Percentiles rank a stretch among this genome's conserved stretches.
Evolutionary conservation across 495 filamentous ascomycete species (phyloP).

Genomic region (Thermochaetoides thermophila): DNA sequence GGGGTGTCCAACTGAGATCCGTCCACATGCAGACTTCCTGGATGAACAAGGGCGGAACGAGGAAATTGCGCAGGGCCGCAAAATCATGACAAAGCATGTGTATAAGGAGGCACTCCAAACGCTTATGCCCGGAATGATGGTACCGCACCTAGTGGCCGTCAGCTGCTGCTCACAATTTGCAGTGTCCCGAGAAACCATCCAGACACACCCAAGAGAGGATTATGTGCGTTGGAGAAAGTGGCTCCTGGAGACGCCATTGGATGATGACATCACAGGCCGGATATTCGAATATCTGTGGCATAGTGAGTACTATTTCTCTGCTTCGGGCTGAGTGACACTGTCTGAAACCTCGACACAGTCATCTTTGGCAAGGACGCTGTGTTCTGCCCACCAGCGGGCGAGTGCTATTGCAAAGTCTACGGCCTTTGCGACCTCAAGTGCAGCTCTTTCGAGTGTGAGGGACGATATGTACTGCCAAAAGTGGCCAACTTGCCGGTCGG

Average conservation of each 20-base stretch:
- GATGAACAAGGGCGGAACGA: background rate
- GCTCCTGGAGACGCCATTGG: slow-evolving; percentile 43
- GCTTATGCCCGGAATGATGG: slow-evolving; percentile 34
- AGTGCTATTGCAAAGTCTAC: slow-evolving; percentile 52
- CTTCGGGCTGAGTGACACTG: slow-evolving; percentile 12
- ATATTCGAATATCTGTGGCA: slow-evolving; percentile 66
- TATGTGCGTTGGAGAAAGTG: slow-evolving; percentile 44
- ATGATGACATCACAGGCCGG: slow-evolving; percentile 43
- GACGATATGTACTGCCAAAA: slow-evolving; percentile 19
- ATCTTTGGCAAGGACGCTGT: slow-evolving; percentile 32
- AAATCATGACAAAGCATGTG: slow-evolving; percentile 6
- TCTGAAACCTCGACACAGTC: slow-evolving; percentile 14
- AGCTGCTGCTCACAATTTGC: slow-evolving; percentile 63
- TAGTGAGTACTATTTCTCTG: slow-evolving; percentile 33
- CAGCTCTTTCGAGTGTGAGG: slow-evolving; percentile 13
- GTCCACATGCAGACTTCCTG: slow-evolving; percentile 17
- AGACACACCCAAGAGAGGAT: slow-evolving; percentile 29
- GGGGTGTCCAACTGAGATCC: slow-evolving; percentile 47
- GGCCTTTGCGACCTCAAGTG: slow-evolving; percentile 39
- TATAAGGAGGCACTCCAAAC: slow-evolving; percentile 40
- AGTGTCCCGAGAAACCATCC: slow-evolving; percentile 39
- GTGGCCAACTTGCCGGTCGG: slow-evolving; percentile 18
- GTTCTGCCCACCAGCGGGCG: slow-evolving; percentile 39
- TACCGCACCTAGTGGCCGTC: slow-evolving; percentile 32
- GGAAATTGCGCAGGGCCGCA: background rate